Percentiles rank a stretch among this genome's conserved stretches.
These are phyloP conservation scores for Tremellales sp. DNA, from an alignment of 1,284 basidiomycete genomes.

Conservation along the genomic window DNA sequence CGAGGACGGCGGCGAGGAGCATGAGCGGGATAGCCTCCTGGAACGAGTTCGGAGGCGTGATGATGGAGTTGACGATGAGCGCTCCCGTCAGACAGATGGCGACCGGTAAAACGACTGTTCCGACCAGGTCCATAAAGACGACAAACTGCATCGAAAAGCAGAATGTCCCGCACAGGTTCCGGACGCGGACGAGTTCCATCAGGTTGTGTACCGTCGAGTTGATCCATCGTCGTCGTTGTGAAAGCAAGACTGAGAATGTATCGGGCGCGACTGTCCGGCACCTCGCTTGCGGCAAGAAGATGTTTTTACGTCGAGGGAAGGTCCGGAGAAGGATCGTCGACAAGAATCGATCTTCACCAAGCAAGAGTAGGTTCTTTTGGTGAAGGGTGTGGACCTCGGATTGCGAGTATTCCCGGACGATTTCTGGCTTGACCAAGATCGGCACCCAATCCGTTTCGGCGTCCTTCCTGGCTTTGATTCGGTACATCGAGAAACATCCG, in stretches of 20 bases:
- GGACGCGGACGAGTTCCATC: constrained; percentile 96
- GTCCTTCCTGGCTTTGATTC: constrained; percentile 85
- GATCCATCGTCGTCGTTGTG: constrained; percentile 98
- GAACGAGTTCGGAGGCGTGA: constrained; percentile 78
- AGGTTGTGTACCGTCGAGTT: constrained; percentile 99
- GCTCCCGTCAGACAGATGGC: constrained; percentile 89
- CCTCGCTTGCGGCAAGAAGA: constrained; percentile 94
- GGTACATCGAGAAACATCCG: constrained; percentile 99
- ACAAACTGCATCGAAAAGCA: constrained; percentile 98
- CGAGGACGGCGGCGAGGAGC: constrained; percentile 83
- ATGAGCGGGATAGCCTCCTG: constrained; percentile 91
- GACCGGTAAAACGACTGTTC: constrained; percentile 90
- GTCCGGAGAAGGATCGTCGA: constrained; percentile 91
- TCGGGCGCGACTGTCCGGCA: constrained; percentile 96
- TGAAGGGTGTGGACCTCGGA: constrained; percentile 88
- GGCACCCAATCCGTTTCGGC: constrained; percentile 96
- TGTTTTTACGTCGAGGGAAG: constrained; percentile 98
- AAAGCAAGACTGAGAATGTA: constrained; percentile 86
- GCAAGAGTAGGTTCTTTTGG: constrained; percentile 93
- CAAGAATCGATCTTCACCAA: constrained; percentile 98
- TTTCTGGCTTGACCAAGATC: constrained; percentile 93
- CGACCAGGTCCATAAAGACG: constrained; percentile 96
- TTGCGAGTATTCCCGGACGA: constrained; percentile 96
- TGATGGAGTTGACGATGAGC: constrained; percentile 74
- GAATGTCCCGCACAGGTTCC: constrained; percentile 91